Percentiles rank a stretch among this genome's conserved stretches.
These are phyloP conservation scores for Mucor piriformis DNA, from an alignment of 371 early-diverging fungal genomes.

Conservation along the genomic window DNA sequence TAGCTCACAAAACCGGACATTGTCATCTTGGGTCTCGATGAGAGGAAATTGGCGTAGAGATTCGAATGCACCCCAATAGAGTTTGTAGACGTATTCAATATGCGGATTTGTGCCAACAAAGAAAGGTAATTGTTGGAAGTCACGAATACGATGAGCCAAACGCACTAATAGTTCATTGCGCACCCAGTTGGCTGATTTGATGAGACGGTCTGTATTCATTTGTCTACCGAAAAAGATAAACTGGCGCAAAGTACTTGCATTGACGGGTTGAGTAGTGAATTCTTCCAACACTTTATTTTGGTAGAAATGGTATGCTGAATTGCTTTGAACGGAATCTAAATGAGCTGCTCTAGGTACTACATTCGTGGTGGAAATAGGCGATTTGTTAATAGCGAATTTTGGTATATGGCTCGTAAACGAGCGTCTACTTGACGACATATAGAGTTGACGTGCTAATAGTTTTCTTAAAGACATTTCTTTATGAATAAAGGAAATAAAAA, in stretches of 20 bases:
- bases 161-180: slow-evolving; percentile 89
- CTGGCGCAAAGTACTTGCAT: slow-evolving; percentile 89
- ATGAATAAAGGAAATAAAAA: background rate
- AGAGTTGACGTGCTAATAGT: background rate
- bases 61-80: slow-evolving; percentile 94
- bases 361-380: slow-evolving; percentile 5
- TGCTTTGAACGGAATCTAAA: slow-evolving; percentile 32
- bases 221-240: slow-evolving; percentile 93
- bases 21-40: slow-evolving; percentile 74
- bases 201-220: slow-evolving; percentile 79
- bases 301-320: slow-evolving; percentile 83
- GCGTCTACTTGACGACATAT: background rate
- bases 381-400: slow-evolving; percentile 3
- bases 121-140: slow-evolving; percentile 89
- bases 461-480: slow-evolving; percentile 9
- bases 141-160: slow-evolving; percentile 89
- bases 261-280: slow-evolving; percentile 77
- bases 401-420: slow-evolving; percentile 1
- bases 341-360: slow-evolving; percentile 16
- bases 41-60: slow-evolving; percentile 65
- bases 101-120: slow-evolving; percentile 93
- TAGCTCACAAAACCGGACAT: slow-evolving; percentile 73
- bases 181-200: slow-evolving; percentile 88
- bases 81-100: slow-evolving; percentile 79
- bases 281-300: slow-evolving; percentile 87